phyloP scores from a whole-genome alignment of 352 stramenopile genomes.

The Plasmopara halstedii region DNA sequence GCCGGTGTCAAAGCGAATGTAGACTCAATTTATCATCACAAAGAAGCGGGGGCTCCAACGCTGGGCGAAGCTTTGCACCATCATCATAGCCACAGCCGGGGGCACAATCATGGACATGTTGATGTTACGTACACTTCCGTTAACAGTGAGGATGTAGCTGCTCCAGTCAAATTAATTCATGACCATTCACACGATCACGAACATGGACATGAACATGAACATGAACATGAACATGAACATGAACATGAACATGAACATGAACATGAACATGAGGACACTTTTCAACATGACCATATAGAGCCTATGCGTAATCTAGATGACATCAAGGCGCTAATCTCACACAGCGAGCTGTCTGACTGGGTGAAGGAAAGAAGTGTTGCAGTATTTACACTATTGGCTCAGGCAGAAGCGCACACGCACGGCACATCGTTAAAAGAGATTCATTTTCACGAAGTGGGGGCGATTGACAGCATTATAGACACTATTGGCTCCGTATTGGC shows the following conservation, averaged over 20 bases:
- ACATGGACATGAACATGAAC: constrained; percentile 20
- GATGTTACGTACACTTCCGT: constrained; percentile 17
- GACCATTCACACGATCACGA: too few relatives aligned
- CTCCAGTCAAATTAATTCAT: constrained; percentile 15
- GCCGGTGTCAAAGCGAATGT: constrained; percentile 86
- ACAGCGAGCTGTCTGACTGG: constrained; percentile 75
- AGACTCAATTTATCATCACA: constrained; percentile 80
- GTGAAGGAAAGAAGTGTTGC: constrained; percentile 86
- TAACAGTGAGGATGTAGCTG: constrained; percentile 1
- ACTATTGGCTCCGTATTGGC: constrained; percentile 93
- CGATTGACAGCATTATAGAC: constrained; percentile 96
- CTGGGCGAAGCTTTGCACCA: constrained; percentile 6
- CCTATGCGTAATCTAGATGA: constrained; percentile 87
- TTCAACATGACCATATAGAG: constrained; percentile 30
- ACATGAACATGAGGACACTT: constrained; percentile 5
- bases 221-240: constrained; percentile 11
- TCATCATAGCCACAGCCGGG: constrained; percentile 14
- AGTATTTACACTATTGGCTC: constrained; percentile 88
- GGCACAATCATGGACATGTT: constrained; percentile 12
- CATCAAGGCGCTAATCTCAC: constrained; percentile 83
- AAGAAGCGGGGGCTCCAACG: constrained; percentile 29
- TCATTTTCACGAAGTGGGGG: constrained; percentile 97
- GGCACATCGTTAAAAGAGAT: constrained; percentile 88
- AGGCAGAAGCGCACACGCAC: constrained; percentile 92
- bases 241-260: constrained; percentile 1